phyloP scores from a whole-genome alignment of 2,329 filamentous ascomycete genomes.

The Aspergillus aculeatinus region DNA sequence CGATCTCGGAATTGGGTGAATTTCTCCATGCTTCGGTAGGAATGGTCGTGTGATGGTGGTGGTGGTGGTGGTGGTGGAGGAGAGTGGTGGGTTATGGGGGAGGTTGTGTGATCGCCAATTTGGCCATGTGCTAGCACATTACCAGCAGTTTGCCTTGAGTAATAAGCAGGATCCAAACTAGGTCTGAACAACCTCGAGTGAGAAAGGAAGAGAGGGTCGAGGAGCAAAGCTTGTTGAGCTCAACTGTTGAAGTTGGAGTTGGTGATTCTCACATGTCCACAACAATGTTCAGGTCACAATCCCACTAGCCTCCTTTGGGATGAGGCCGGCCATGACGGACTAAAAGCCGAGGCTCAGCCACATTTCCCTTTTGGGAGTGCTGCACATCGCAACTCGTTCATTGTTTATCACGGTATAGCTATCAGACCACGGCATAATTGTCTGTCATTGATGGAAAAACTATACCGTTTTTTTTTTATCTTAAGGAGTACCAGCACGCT shows the following conservation, averaged over 20 bases:
- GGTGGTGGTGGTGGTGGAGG: not conserved
- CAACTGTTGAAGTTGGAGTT: not conserved
- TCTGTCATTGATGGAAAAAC: not conserved
- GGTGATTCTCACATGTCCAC: not conserved
- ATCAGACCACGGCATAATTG: not conserved
- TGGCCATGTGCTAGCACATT: not conserved
- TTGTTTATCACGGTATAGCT: not conserved
- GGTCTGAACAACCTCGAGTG: too few relatives aligned
- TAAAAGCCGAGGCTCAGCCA: not conserved
- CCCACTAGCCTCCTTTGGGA: not conserved
- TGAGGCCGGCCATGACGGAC: not conserved
- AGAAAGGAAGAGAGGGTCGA: not conserved
- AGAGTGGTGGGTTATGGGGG: not conserved
- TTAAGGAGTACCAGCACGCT: not conserved
- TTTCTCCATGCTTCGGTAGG: slow-evolving; percentile 71
- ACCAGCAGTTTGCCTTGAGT: not conserved
- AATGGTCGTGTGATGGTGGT: not conserved
- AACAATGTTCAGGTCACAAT: not conserved
- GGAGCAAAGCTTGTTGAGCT: not conserved
- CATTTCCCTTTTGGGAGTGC: not conserved
- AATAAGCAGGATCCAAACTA: not conserved
- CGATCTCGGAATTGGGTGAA: slow-evolving; percentile 90
- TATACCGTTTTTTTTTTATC: too few relatives aligned
- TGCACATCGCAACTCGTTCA: not conserved
- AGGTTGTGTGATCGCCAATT: not conserved